These are phyloP conservation scores for Spathaspora girioi DNA, from an alignment of 805 yeast genomes.

Conservation along the genomic window DNA sequence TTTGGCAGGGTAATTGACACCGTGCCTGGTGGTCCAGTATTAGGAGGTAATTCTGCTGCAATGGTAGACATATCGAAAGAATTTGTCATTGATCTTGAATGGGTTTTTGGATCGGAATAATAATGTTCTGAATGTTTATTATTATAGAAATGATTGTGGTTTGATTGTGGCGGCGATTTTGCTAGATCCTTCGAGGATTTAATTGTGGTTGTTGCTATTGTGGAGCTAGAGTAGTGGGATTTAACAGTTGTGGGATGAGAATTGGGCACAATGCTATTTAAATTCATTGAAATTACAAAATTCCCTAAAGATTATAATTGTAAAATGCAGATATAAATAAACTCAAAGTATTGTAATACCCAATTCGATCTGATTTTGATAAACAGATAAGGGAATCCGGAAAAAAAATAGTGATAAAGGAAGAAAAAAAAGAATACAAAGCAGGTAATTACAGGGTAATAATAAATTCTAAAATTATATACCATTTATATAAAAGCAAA, in stretches of 20 bases:
- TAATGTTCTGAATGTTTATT: neutral
- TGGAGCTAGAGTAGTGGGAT: neutral
- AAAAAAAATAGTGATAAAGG: neutral
- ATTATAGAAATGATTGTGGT: neutral
- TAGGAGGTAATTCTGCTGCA: constrained; percentile 27
- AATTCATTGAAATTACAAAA: neutral
- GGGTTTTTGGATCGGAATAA: neutral
- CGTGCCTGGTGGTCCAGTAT: constrained; percentile 34
- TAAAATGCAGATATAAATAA: neutral
- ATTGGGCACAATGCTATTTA: neutral
- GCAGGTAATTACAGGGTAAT: neutral
- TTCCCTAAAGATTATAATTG: neutral
- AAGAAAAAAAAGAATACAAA: neutral
- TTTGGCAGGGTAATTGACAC: constrained; percentile 9
- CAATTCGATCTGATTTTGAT: neutral
- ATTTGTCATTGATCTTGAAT: constrained; percentile 4
- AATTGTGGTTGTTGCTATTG: neutral
- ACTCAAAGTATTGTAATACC: neutral
- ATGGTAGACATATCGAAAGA: constrained; percentile 13
- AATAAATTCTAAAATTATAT: neutral
- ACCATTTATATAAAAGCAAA: neutral
- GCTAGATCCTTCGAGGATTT: neutral
- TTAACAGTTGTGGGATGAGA: neutral
- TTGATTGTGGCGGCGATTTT: neutral
- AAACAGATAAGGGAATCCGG: neutral